Evolutionary conservation across 495 filamentous ascomycete genomes (phyloP), one percentile per base, ranked within the genome.

Genomic region (Aspergillus campestris): DNA sequence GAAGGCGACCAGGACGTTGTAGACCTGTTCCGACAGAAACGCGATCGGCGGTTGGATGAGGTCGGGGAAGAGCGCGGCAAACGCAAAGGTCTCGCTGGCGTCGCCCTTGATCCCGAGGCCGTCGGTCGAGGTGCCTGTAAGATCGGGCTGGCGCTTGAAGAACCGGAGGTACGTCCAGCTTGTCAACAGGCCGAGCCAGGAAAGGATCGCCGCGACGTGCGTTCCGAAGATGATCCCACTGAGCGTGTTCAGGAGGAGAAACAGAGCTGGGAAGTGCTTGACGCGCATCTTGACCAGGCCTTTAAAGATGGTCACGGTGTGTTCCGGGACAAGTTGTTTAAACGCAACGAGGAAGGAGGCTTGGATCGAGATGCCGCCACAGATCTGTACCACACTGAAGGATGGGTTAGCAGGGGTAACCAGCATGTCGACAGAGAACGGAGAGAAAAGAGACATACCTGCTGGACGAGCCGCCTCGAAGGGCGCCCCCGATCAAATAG

Each of bases 131-230:
- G 72, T 67, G 9, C 74, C 71, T 3, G 75, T 75, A 2, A 77
- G 60, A 40, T 78, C 74, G 11, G 82, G 72, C 57, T 91, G 86
- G n/a, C 75, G 72, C 61, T 91, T 92, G 70, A 86, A 95, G 75
- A 97, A 98, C 33, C 92, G 87, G 6, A 98, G 82, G 62, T 97
- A 98, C 33, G 82, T 89, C 94, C 94, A 98, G 65, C 86, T 87
- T 8, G 83, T 79, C 45, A 95, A 61, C 62, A 97, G 84, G 45
- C 87, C 92, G 48, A 83, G 77, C 74, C 85, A 77, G 35, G 89
- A 77, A 40, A 96, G 76, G 41, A 94, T 69, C 34, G 90, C 72
- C 28, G 87, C 84, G n/a, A 87, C 87, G 58, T 80, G 78, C n/a
- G 87, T 89, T 44, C 91, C 83, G 48, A 96, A 68, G 10, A 89